Evolutionary conservation across 371 early-diverging fungal genomes (phyloP).

Genomic region (Phascolomyces articulosus): DNA sequence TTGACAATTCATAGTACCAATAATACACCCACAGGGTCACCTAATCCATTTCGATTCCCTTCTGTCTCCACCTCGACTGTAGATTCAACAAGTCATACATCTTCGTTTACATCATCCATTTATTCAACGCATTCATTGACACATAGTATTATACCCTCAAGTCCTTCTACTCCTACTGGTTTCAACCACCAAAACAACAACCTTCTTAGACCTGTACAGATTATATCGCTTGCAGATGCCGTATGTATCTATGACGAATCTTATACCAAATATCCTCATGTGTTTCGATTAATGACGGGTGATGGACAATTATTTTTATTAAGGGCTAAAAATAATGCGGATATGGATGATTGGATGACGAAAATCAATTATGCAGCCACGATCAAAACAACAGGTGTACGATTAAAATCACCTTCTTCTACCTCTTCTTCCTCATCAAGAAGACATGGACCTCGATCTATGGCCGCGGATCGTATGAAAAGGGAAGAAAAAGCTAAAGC

Average conservation of each 20-base stretch:
- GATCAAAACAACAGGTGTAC: conserved; percentile 67
- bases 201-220: conserved; percentile 41
- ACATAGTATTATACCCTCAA: conserved; percentile 1
- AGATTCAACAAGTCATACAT: not conserved
- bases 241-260: conserved; percentile 72
- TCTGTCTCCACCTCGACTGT: conserved; percentile 7
- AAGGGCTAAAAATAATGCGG: conserved; percentile 63
- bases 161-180: not conserved
- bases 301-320: conserved; percentile 76
- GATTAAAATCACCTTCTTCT: conserved; percentile 43
- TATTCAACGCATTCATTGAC: not conserved
- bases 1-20: not conserved
- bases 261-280: conserved; percentile 75
- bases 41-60: not conserved
- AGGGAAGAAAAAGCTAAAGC: conserved; percentile 24
- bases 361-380: conserved; percentile 82
- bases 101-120: conserved; percentile 5
- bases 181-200: not conserved
- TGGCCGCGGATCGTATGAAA: conserved; percentile 12
- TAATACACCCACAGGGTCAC: too few species aligned
- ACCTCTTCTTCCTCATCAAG: conserved; percentile 16
- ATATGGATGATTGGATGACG: conserved; percentile 83
- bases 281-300: conserved; percentile 73
- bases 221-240: conserved; percentile 69
- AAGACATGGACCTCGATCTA: not conserved